Percentiles rank a stretch among this genome's conserved stretches.
These are phyloP conservation scores for Trichoderma gamsii DNA, from an alignment of 495 filamentous ascomycete genomes.

Conservation along the genomic window DNA sequence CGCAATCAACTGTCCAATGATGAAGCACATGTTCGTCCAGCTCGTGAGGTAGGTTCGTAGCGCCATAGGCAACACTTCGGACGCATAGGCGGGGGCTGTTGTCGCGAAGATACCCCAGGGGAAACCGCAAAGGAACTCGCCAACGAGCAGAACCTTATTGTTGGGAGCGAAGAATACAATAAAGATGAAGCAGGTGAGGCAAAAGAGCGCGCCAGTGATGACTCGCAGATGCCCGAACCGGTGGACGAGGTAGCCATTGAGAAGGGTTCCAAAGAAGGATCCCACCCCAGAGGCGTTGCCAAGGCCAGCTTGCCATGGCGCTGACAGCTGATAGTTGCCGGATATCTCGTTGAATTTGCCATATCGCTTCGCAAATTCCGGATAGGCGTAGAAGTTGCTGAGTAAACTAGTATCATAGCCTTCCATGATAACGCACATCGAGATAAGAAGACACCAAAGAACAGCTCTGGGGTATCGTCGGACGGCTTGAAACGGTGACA, in stretches of 20 bases:
- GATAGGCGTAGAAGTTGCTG: conserved; percentile 31
- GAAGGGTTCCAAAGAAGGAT: conserved; percentile 34
- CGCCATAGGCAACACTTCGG: conserved; percentile 59
- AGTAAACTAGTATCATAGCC: conserved; percentile 45
- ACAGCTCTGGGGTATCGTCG: conserved; percentile 43
- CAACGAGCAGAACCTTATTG: conserved; percentile 53
- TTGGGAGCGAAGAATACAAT: conserved; percentile 55
- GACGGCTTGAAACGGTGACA: conserved; percentile 35
- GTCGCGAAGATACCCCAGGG: conserved; percentile 61
- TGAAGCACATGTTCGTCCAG: conserved; percentile 70
- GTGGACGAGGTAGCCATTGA: conserved; percentile 31
- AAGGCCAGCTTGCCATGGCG: conserved; percentile 33
- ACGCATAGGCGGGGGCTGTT: conserved; percentile 62
- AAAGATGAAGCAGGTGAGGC: conserved; percentile 47
- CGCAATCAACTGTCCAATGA: conserved; percentile 63
- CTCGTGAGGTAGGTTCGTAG: conserved; percentile 62
- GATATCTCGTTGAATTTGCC: conserved; percentile 23
- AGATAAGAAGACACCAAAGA: conserved; percentile 45
- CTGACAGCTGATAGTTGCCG: conserved; percentile 28
- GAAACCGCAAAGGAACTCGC: conserved; percentile 57
- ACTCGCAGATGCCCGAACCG: conserved; percentile 30
- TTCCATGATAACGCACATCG: conserved; percentile 51
- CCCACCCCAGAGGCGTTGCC: conserved; percentile 32
- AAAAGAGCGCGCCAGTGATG: conserved; percentile 35
- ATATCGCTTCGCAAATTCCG: conserved; percentile 30